These are phyloP conservation scores for Rhizoclosmatium globosum DNA, from an alignment of 192 early-diverging fungal species.

Conservation along the genomic window DNA sequence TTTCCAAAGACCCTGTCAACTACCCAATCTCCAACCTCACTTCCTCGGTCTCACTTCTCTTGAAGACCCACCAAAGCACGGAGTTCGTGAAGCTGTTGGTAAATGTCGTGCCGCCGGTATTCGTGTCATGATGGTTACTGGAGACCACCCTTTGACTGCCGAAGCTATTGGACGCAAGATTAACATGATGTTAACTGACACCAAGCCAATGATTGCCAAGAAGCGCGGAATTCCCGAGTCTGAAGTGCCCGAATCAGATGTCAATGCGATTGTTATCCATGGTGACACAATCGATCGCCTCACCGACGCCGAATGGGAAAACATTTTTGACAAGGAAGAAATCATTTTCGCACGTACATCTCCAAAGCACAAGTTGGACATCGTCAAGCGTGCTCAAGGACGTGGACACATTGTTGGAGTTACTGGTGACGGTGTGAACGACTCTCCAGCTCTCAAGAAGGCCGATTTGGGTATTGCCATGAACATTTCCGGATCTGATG, in stretches of 20 bases:
- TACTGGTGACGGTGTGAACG: slow-evolving; percentile 96
- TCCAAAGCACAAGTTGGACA: slow-evolving; percentile 93
- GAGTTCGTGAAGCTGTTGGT: slow-evolving; percentile 90
- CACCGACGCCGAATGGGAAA: slow-evolving; percentile 82
- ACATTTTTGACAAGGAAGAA: slow-evolving; percentile 79
- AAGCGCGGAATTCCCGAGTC: slow-evolving; percentile 66
- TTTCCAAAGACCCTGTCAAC: slow-evolving; percentile 79
- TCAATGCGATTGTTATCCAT: slow-evolving; percentile 79
- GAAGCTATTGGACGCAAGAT: slow-evolving; percentile 91
- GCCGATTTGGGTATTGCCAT: slow-evolving; percentile 97
- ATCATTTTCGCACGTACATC: slow-evolving; percentile 95
- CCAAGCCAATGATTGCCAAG: slow-evolving; percentile 78
- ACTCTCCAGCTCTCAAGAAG: slow-evolving; percentile 94
- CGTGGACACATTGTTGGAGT: slow-evolving; percentile 95
- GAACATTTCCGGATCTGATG: slow-evolving; percentile 94
- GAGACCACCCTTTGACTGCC: slow-evolving; percentile 94
- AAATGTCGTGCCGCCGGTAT: slow-evolving; percentile 87
- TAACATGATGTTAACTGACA: slow-evolving; percentile 88
- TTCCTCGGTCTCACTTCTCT: slow-evolving; percentile 85
- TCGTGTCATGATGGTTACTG: slow-evolving; percentile 96
- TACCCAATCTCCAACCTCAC: slow-evolving; percentile 61
- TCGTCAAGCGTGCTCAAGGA: slow-evolving; percentile 87
- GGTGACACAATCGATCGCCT: slow-evolving; percentile 80
- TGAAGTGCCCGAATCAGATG: slow-evolving; percentile 63
- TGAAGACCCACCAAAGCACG: slow-evolving; percentile 96